Conservation (phyloP, 805 yeast species). For the Wickerhamiella nectarea region DNA sequence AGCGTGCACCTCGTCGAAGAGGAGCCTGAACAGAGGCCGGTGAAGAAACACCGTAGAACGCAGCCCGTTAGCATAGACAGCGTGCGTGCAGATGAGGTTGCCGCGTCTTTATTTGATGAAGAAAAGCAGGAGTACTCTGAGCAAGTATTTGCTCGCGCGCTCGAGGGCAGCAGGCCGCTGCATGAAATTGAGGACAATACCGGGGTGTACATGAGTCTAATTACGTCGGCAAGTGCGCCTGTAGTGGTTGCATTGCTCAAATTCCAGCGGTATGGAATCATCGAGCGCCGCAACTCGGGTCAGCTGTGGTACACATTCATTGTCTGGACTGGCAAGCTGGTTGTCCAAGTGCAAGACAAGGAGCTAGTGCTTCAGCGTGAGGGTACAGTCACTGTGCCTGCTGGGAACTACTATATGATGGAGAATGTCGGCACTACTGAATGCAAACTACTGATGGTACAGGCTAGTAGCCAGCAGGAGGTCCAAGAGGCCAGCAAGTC, state of each 20-base stretch:
- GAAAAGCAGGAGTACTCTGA: background rate
- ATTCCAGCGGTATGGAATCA: conserved; percentile 8
- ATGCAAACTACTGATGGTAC: conserved; percentile 6
- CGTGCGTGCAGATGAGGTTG: background rate
- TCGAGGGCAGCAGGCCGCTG: background rate
- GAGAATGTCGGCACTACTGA: conserved; percentile 10
- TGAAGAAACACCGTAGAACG: conserved; percentile 11
- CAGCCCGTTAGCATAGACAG: background rate
- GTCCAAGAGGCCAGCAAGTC: background rate
- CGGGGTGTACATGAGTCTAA: conserved; percentile 11
- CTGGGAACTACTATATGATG: conserved; percentile 15
- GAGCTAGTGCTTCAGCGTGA: conserved; percentile 14
- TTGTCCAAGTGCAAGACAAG: conserved; percentile 11
- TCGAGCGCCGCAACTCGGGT: conserved; percentile 11
- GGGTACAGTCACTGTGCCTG: conserved; percentile 16
- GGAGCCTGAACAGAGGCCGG: conserved; percentile 8
- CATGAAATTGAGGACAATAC: conserved; percentile 8
- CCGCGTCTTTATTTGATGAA: background rate
- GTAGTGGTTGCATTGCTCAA: conserved; percentile 1
- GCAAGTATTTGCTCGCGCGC: background rate
- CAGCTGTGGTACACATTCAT: conserved; percentile 14
- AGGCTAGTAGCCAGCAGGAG: background rate
- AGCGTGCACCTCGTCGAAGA: conserved; percentile 16
- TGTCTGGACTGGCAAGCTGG: conserved; percentile 15
- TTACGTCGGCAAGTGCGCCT: background rate